These are phyloP conservation scores for Mycena rosella DNA, from an alignment of 768 basidiomycete species.

Conservation along the genomic window DNA sequence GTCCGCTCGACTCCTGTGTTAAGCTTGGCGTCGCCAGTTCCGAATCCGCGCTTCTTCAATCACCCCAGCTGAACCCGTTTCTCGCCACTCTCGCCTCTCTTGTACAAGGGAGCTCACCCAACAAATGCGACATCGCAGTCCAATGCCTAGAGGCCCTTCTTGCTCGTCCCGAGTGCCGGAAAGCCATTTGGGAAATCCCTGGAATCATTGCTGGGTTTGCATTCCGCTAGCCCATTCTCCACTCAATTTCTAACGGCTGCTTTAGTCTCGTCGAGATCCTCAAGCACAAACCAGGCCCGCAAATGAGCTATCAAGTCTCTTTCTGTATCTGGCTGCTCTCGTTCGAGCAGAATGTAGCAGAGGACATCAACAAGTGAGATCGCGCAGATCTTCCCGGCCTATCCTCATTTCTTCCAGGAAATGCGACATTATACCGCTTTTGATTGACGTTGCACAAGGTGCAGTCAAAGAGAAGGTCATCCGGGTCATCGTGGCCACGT, in stretches of 20 bases:
- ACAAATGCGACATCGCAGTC: conserved; percentile 90
- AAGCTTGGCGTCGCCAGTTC: conserved; percentile 50
- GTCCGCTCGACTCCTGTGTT: conserved; percentile 22
- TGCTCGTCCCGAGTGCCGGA: conserved; percentile 83
- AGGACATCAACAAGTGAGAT: conserved; percentile 87
- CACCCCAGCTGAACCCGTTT: conserved; percentile 71
- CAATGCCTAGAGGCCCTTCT: conserved; percentile 91
- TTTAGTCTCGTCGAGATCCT: conserved; percentile 86
- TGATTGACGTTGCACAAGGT: conserved; percentile 86
- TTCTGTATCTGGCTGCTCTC: conserved; percentile 96
- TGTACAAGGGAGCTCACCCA: conserved; percentile 68
- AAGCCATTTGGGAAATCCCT: conserved; percentile 83
- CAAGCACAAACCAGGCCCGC: conserved; percentile 84
- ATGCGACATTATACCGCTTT: conserved; percentile 88
- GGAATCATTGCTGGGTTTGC: conserved; percentile 75
- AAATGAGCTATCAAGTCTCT: conserved; percentile 95
- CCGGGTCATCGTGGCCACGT: conserved; percentile 92
- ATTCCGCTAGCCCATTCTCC: conserved; percentile 29
- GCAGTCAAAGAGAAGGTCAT: conserved; percentile 98
- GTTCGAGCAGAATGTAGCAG: conserved; percentile 88
- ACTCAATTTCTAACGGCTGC: conserved; percentile 6
- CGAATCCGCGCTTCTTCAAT: conserved; percentile 61
- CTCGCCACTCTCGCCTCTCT: conserved; percentile 70
- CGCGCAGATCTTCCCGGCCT: not conserved
- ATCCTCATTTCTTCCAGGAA: conserved; percentile 63